Evolutionary conservation across 2,329 filamentous ascomycete genomes (phyloP), one percentile per base, ranked within the genome.

Genomic region (Chrysosporium queenslandicum): DNA sequence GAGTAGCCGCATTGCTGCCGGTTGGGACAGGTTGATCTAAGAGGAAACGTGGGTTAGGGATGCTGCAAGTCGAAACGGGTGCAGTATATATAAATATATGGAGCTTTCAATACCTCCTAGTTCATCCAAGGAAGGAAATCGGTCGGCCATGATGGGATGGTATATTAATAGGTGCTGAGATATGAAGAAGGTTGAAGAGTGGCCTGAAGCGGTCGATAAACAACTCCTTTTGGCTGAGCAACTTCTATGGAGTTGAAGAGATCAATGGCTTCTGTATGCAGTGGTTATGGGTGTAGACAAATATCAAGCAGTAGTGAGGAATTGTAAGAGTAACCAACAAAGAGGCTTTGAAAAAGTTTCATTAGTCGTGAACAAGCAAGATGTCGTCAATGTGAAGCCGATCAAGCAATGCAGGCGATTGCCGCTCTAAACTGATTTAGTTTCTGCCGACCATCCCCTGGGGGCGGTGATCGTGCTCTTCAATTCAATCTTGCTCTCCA

Each of bases 51-150:
- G 21, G 20, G 30, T 51, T 25, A 51, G 40, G 11, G n/a, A 34
- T 6, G 14, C 16, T 16, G 16, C 9, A 12, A 16, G 27, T 21
- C 8, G 18, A 32, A 30, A 14, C 18, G 23, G 21, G 25, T 23
- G 8, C 12, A 27, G n/a, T 18, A 32, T 18, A n/a, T n/a, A n/a
- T n/a, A n/a, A n/a, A n/a, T n/a, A n/a, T n/a, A n/a, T n/a, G n/a
- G 14, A 2, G 5, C 4, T 23, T 18, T 29, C 20, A 64, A 68
- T 52, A 52, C 50, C 50, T 2, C 50, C 50, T 41, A 89, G 86
- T 64, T 89, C 85, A 69, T 89, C 85, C 61, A 89, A 72, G 42
- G 85, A 87, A 61, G 85, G 85, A 68, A 89, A 89, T 63, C 84
- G 76, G 71, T 88, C 84, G 46, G 85, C 85, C 85, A 89, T 89